Evolutionary conservation across 306 rosid genomes (phyloP).

Genomic region (Luffa aegyptiaca): DNA sequence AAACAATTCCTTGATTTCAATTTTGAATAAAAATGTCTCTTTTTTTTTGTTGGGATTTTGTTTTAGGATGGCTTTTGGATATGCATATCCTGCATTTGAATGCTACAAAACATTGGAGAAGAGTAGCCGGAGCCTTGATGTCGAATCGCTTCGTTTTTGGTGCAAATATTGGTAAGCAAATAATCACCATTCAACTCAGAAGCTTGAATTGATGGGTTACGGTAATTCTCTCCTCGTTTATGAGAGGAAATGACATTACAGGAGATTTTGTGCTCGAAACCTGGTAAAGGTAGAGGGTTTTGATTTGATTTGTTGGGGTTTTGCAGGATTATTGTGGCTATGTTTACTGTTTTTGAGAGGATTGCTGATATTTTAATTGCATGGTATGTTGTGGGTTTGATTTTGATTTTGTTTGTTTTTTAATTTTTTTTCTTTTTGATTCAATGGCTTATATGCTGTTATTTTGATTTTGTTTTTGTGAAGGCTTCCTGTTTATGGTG

Average conservation of each 20-base stretch:
- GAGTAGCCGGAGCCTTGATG: conserved; percentile 30
- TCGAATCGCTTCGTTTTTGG: conserved; percentile 84
- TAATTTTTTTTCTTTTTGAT: background rate
- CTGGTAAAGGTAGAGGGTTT: no score
- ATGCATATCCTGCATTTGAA: conserved; percentile 92
- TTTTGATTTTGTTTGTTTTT: background rate
- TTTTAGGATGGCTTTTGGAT: conserved; percentile 54
- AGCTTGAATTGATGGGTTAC: no score
- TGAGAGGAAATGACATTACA: no score
- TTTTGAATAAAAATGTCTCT: background rate
- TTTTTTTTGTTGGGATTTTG: background rate
- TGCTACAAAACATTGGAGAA: conserved; percentile 74
- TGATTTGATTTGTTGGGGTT: background rate
- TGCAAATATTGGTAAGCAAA: conserved; percentile 70
- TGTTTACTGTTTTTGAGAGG: conserved; percentile 56
- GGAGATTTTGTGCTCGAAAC: no score
- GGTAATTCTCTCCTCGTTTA: no score
- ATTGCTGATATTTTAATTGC: conserved; percentile 46
- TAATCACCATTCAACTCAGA: no score
- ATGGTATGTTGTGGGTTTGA: conserved; percentile 34
- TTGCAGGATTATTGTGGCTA: conserved; percentile 81
- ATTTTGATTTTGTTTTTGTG: background rate
- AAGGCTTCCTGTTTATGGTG: conserved; percentile 13
- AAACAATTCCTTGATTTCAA: no score
- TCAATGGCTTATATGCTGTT: background rate